Conservation (phyloP, 1,284 basidiomycete genomes). For the Puccinia coronata region DNA sequence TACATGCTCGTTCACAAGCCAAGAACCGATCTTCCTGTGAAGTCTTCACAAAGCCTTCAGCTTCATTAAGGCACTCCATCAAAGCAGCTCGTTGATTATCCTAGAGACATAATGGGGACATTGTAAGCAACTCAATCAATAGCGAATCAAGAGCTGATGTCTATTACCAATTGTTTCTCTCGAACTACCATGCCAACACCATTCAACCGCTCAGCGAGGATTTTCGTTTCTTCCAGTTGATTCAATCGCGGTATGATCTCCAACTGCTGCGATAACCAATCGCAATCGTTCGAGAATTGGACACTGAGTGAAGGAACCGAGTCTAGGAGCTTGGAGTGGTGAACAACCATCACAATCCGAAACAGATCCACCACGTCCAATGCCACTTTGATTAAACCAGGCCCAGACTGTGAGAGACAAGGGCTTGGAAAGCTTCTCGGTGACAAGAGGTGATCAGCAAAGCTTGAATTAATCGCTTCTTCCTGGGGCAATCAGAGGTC, state of each 20-base stretch:
- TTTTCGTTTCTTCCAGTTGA: conserved; percentile 60
- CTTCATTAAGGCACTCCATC: conserved; percentile 65
- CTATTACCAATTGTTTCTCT: conserved; percentile 59
- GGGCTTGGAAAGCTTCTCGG: conserved; percentile 28
- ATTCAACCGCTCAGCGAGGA: conserved; percentile 60
- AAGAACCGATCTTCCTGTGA: conserved; percentile 75
- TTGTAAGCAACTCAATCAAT: background rate
- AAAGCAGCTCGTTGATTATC: conserved; percentile 62
- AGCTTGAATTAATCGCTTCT: background rate
- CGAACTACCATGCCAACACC: background rate
- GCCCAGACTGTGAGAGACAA: conserved; percentile 51
- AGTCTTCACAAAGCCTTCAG: conserved; percentile 72
- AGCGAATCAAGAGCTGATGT: conserved; percentile 61
- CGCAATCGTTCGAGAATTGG: conserved; percentile 82
- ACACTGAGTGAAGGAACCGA: conserved; percentile 68
- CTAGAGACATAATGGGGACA: conserved; percentile 55
- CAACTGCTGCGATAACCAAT: conserved; percentile 65
- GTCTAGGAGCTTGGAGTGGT: conserved; percentile 65
- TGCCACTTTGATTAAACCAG: conserved; percentile 65
- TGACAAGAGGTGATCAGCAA: background rate
- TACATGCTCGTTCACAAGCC: conserved; percentile 73
- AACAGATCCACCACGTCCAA: conserved; percentile 75
- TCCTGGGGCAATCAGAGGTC: background rate
- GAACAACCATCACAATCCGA: conserved; percentile 76
- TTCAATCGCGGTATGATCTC: conserved; percentile 60